These are phyloP conservation scores for Xylariaceae sp. DNA, from an alignment of 2,329 filamentous ascomycete genomes.

Conservation along the genomic window DNA sequence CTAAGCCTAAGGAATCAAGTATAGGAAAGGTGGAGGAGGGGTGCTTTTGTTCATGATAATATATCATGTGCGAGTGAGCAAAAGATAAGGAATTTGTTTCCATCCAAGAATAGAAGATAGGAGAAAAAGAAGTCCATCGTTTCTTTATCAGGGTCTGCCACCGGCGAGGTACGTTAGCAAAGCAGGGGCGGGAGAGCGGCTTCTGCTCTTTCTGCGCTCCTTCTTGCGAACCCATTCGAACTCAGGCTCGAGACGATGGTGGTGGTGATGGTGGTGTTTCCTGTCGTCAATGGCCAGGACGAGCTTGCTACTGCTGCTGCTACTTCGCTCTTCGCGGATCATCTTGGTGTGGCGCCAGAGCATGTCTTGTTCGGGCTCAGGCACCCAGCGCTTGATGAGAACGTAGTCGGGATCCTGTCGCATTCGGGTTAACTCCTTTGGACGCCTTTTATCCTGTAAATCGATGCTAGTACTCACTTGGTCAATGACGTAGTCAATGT, in stretches of 20 bases:
- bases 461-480: constrained; percentile 39
- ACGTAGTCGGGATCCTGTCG: constrained; percentile 61
- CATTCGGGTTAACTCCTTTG: not conserved
- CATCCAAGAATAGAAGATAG: not conserved
- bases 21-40: not conserved
- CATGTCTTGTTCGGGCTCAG: constrained; percentile 64
- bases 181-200: constrained; percentile 51
- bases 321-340: constrained; percentile 51
- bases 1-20: not conserved
- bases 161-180: constrained; percentile 55
- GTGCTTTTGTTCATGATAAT: too few species aligned
- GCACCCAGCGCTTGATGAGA: constrained; percentile 68
- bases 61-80: too few species aligned
- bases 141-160: constrained; percentile 34
- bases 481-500: constrained; percentile 55
- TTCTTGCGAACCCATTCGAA: constrained; percentile 57
- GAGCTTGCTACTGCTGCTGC: constrained; percentile 31
- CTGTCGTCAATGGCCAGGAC: constrained; percentile 44
- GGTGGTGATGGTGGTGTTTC: constrained; percentile 37
- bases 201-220: constrained; percentile 51
- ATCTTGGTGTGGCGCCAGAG: constrained; percentile 67
- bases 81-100: not conserved
- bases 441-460: not conserved
- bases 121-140: not conserved
- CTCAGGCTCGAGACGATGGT: constrained; percentile 40